Percentiles rank a stretch among this genome's conserved stretches.
Evolutionary conservation across 2,329 filamentous ascomycete species (phyloP).

Genomic region (Colletotrichum sp.): DNA sequence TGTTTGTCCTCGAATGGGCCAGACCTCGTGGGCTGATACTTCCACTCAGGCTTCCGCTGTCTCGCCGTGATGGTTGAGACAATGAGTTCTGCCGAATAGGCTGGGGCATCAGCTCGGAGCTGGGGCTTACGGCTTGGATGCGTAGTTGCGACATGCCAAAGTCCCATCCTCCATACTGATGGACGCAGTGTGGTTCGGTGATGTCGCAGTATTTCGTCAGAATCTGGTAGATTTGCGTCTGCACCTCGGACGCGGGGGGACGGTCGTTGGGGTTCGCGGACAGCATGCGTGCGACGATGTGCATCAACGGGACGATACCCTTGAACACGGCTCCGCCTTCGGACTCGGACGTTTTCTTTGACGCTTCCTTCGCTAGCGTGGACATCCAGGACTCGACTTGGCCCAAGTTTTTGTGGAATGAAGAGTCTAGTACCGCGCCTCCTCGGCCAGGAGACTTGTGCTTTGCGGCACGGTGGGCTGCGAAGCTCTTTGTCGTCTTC

Average conservation of each 20-base stretch:
- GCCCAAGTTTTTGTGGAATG: constrained; percentile 73
- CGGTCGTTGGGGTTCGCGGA: constrained; percentile 55
- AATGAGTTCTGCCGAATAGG: constrained; percentile 16
- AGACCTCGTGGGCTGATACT: constrained; percentile 26
- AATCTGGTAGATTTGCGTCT: constrained; percentile 57
- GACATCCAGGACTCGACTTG: constrained; percentile 75
- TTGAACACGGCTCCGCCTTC: constrained; percentile 52
- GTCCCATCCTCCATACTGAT: constrained; percentile 46
- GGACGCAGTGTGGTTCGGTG: constrained; percentile 59
- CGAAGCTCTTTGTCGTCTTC: constrained; percentile 69
- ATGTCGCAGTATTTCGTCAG: constrained; percentile 53
- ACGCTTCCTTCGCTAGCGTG: constrained; percentile 63
- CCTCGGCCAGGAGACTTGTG: constrained; percentile 64
- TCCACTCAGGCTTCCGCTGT: constrained; percentile 18
- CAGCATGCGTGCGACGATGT: constrained; percentile 61
- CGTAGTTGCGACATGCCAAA: constrained; percentile 32
- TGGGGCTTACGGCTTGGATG: constrained; percentile 15
- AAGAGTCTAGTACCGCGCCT: constrained; percentile 69
- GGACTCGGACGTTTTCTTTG: constrained; percentile 43
- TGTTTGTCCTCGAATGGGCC: constrained; percentile 34
- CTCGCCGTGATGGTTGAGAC: constrained; percentile 19
- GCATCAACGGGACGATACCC: constrained; percentile 57
- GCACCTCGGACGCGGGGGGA: constrained; percentile 57
- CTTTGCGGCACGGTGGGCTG: constrained; percentile 68
- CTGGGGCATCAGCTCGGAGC: constrained; percentile 6